Evolutionary conservation across 225 moss, liverwort and hornwort species (phyloP).

Genomic region (Asterella californica): DNA sequence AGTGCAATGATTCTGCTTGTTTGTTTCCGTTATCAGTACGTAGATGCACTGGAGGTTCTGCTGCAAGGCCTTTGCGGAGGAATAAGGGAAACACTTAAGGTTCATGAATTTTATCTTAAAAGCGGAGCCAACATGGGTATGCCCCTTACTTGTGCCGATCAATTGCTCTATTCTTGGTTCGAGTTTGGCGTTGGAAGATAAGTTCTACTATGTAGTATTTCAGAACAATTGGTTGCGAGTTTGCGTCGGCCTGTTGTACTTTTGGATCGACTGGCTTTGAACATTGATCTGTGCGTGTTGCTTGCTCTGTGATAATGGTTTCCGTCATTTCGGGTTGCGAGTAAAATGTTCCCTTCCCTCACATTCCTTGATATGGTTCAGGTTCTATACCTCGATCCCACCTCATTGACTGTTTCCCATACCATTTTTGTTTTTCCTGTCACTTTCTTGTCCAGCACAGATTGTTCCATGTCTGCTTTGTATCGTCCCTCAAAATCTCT

Average conservation of each 20-base stretch:
- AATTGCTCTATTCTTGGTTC: not conserved
- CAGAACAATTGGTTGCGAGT: not conserved
- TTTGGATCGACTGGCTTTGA: not conserved
- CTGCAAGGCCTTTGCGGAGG: constrained; percentile 87
- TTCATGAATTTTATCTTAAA: constrained; percentile 76
- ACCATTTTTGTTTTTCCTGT: too few species aligned
- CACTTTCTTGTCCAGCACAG: too few species aligned
- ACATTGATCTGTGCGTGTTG: not conserved
- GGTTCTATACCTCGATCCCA: too few species aligned
- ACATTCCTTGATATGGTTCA: too few species aligned
- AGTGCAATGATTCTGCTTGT: not conserved
- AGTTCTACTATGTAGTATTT: not conserved
- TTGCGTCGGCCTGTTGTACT: not conserved
- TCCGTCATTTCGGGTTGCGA: too few species aligned
- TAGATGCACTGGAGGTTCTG: constrained; percentile 77
- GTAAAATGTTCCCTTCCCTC: too few species aligned
- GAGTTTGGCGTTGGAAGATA: not conserved
- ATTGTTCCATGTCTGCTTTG: too few species aligned
- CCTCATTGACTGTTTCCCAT: too few species aligned
- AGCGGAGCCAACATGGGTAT: constrained; percentile 79
- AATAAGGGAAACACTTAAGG: constrained; percentile 67
- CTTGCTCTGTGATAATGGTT: too few species aligned
- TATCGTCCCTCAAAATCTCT: too few species aligned
- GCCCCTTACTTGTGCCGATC: constrained; percentile 1
- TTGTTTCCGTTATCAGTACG: constrained; percentile 48